These are phyloP conservation scores for Stevia rebaudiana DNA, from an alignment of 140 eudicot genomes.

Conservation along the genomic window DNA sequence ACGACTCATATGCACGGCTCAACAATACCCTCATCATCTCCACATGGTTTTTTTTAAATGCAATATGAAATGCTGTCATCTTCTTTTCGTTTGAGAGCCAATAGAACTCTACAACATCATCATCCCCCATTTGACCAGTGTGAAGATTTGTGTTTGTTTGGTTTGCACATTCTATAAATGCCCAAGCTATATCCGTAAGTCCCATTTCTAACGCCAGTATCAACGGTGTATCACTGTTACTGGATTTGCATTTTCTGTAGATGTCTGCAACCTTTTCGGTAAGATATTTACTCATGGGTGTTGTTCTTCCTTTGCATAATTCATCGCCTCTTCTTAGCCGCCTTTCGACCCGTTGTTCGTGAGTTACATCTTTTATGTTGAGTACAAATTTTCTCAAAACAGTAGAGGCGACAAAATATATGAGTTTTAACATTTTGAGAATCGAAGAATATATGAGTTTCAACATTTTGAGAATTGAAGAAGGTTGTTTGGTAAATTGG, in stretches of 20 bases:
- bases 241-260: background rate
- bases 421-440: too few species aligned
- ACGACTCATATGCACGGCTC: background rate
- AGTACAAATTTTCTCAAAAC: too few species aligned
- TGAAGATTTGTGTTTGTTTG: slow-evolving; percentile 1
- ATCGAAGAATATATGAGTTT: too few species aligned
- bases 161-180: background rate
- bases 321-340: background rate
- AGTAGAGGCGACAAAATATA: too few species aligned
- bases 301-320: background rate
- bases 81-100: background rate
- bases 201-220: background rate
- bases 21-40: background rate
- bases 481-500: too few species aligned
- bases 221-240: background rate
- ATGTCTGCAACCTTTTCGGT: background rate
- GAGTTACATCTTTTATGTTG: too few species aligned
- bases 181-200: background rate
- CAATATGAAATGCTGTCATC: background rate
- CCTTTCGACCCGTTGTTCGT: background rate
- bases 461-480: too few species aligned
- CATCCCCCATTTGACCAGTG: background rate
- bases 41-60: background rate
- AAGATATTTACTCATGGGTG: background rate
- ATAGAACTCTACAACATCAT: background rate